Conservation (phyloP, 2,329 filamentous ascomycete genomes). For the Paraphoma sp. region DNA sequence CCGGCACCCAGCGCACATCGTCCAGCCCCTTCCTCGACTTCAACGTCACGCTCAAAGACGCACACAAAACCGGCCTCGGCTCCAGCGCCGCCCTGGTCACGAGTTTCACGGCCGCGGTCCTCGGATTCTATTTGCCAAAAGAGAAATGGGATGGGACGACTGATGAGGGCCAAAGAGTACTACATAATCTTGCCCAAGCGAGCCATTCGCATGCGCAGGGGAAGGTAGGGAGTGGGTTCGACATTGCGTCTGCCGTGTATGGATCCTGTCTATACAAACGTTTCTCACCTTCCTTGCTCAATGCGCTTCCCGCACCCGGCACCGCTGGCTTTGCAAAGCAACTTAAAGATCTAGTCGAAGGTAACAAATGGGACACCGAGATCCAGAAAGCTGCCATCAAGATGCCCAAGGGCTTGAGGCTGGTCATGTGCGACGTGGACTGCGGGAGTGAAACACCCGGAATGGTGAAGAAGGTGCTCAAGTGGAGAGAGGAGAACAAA, state of each 20-base stretch:
- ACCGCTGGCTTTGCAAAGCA: constrained; percentile 69
- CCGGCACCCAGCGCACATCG: constrained; percentile 26
- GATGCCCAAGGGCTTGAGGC: constrained; percentile 74
- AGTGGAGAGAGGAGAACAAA: constrained; percentile 74
- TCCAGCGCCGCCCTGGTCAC: constrained; percentile 95
- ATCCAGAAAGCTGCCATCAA: constrained; percentile 72
- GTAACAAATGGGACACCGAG: constrained; percentile 76
- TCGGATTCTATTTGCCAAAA: constrained; percentile 74
- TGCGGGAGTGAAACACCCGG: constrained; percentile 91
- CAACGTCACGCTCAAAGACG: constrained; percentile 73
- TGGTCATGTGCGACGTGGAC: constrained; percentile 96
- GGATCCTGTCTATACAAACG: constrained; percentile 89
- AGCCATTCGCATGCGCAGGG: constrained; percentile 96
- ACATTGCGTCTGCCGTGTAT: constrained; percentile 91
- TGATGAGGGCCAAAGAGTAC: constrained; percentile 61
- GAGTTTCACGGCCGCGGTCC: constrained; percentile 77
- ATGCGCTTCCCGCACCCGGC: constrained; percentile 70
- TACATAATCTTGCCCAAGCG: constrained; percentile 94
- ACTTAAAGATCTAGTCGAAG: constrained; percentile 71
- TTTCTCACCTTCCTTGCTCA: constrained; percentile 83
- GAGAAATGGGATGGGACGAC: constrained; percentile 63
- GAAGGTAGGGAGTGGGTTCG: constrained; percentile 95
- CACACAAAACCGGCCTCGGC: constrained; percentile 95
- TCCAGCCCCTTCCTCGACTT: constrained; percentile 75
- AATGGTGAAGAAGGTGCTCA: constrained; percentile 92